A percentile compares a stretch with the other conserved stretches of the same genome.
These are phyloP conservation scores for Phylloporus scabripes DNA, from an alignment of 768 basidiomycete species.

Conservation along the genomic window DNA sequence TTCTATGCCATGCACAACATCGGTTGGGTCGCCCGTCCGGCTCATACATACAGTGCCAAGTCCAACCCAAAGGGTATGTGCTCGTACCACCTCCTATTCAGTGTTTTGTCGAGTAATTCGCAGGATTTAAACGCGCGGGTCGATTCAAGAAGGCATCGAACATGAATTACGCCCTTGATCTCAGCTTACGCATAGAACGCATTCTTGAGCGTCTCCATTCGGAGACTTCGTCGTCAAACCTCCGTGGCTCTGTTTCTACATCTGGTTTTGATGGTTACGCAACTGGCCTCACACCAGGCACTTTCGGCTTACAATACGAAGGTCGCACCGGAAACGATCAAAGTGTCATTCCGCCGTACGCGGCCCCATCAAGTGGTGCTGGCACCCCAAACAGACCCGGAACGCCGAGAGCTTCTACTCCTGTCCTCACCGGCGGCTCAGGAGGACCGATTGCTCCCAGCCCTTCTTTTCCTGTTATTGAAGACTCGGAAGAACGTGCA, in stretches of 20 bases:
- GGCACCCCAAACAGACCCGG: slow-evolving; percentile 25
- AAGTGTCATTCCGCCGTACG: slow-evolving; percentile 23
- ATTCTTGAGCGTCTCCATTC: slow-evolving; percentile 29
- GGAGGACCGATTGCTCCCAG: slow-evolving; percentile 8
- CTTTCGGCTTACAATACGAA: slow-evolving; percentile 63
- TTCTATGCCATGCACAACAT: slow-evolving; percentile 56
- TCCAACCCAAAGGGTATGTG: slow-evolving; percentile 43
- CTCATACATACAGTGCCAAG: slow-evolving; percentile 39
- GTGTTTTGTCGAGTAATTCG: background rate
- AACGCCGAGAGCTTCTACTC: slow-evolving; percentile 18
- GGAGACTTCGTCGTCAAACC: slow-evolving; percentile 18
- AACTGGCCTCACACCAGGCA: slow-evolving; percentile 30
- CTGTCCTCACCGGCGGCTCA: slow-evolving; percentile 1
- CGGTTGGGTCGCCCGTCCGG: slow-evolving; percentile 56
- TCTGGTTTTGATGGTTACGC: slow-evolving; percentile 19
- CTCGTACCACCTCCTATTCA: slow-evolving; percentile 32
- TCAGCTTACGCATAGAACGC: slow-evolving; percentile 36
- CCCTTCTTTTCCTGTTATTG: slow-evolving; percentile 19
- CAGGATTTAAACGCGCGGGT: slow-evolving; percentile 45
- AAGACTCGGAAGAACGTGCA: slow-evolving; percentile 45
- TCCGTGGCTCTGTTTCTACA: slow-evolving; percentile 21
- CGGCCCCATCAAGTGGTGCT: slow-evolving; percentile 14
- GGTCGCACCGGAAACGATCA: slow-evolving; percentile 60
- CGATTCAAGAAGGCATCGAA: slow-evolving; percentile 94
- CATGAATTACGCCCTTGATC: slow-evolving; percentile 72